Base-by-base conservation (phyloP, 75 land plant genomes). In the Ceratopteris richardii region DNA sequence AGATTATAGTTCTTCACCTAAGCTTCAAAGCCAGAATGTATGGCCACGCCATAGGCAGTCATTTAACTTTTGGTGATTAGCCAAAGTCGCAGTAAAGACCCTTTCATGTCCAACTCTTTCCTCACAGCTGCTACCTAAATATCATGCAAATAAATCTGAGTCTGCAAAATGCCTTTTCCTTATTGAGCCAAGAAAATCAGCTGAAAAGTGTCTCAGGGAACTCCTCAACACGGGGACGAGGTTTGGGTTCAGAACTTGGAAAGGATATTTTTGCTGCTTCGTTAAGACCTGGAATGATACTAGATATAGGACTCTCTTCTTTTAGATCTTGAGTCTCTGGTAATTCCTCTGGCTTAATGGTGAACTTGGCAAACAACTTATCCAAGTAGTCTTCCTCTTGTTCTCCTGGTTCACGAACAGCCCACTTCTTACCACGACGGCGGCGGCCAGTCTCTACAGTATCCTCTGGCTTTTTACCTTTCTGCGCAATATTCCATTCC, bases 361-460 rank as follows among this genome's bases (percentile, higher is more conserved):
- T 52, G 27, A 52, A 52, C 54, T 52, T 52, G 14, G 54, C 24
- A 52, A 52, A 52, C 54, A 52, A 19, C 29, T 52, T 23, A 14
- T 52, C 23, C 16, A 52, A 19, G 14, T 52, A 52, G 29, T 52
- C 54, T 19, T 52, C 54, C 25, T 52, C 54, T 22, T 4, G 2
- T 5, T 25, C 6, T 26, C 25, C 29, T 3, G 27, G 29, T 24
- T 3, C 27, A 6, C 4, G 4, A 14, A 2, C 50, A 18, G 18
- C 50, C 2, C 2, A 5, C 18, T 18, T 18, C 22, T n/a, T 5
- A 5, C 14, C 50, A 23, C 7, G 9, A 4, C 6, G 1, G 9
- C 25, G 6, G 14, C 2, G 12, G 1, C 24, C 54, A 3, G 24
- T 13, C 27, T 52, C 54, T 2, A 5, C 28, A 2, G 27, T 24